Evolutionary conservation across 2,329 filamentous ascomycete species (phyloP).

Genomic region (Aplosporella prunicola): DNA sequence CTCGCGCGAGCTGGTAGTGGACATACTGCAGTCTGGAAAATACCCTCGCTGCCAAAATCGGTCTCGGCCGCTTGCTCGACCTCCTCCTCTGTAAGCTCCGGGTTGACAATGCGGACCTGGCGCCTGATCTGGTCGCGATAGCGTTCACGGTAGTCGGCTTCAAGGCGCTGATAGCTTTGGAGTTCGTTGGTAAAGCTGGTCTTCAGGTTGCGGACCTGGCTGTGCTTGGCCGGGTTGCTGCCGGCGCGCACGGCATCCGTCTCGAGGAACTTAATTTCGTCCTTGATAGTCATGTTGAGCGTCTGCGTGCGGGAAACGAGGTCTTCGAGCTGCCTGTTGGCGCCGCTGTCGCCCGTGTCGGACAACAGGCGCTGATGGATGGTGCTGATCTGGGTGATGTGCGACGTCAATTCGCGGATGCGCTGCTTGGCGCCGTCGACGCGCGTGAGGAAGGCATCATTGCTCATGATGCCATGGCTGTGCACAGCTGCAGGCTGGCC

Average conservation of each 20-base stretch:
- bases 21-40: conserved; percentile 72
- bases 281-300: conserved; percentile 65
- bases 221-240: conserved; percentile 56
- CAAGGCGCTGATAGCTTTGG: conserved; percentile 60
- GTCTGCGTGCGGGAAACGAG: conserved; percentile 61
- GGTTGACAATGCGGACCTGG: conserved; percentile 75
- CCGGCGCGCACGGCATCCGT: conserved; percentile 57
- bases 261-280: conserved; percentile 69
- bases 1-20: background rate
- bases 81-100: conserved; percentile 65
- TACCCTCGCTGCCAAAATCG: conserved; percentile 68
- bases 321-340: conserved; percentile 51
- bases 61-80: conserved; percentile 58
- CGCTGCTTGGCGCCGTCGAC: conserved; percentile 58
- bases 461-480: conserved; percentile 42
- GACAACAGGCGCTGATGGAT: conserved; percentile 64
- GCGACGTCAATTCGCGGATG: conserved; percentile 56
- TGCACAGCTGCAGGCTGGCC: conserved; percentile 28
- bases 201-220: conserved; percentile 61
- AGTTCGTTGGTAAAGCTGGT: conserved; percentile 63
- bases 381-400: conserved; percentile 57
- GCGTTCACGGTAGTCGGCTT: conserved; percentile 58
- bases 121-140: conserved; percentile 71
- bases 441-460: conserved; percentile 59
- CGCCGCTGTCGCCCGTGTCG: conserved; percentile 46